A percentile compares a stretch with the other conserved stretches of the same genome.
Evolutionary conservation across 2,329 filamentous ascomycete genomes (phyloP).

Genomic region (Exophiala sp.): DNA sequence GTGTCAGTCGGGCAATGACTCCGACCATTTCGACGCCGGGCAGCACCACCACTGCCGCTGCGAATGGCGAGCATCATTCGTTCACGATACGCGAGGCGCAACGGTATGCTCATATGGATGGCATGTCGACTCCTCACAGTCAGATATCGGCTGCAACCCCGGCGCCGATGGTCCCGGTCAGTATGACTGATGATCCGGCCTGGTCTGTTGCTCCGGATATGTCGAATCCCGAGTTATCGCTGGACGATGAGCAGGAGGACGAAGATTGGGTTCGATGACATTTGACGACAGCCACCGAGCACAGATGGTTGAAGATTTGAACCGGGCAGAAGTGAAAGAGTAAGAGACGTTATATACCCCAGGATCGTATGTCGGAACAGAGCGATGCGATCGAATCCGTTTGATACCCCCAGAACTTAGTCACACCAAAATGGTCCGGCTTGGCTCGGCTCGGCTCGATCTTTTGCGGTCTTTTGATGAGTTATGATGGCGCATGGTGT

Average conservation of each 20-base stretch:
- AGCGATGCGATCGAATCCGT: too few relatives aligned
- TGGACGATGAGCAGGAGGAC: slow-evolving; percentile 28
- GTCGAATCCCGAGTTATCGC: slow-evolving; percentile 18
- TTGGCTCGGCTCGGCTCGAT: too few relatives aligned
- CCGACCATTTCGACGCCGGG: slow-evolving; percentile 22
- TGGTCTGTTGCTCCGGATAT: slow-evolving; percentile 27
- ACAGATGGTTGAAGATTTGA: too few relatives aligned
- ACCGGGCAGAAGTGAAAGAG: too few relatives aligned
- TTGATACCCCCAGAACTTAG: too few relatives aligned
- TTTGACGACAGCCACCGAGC: too few relatives aligned
- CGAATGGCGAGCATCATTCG: slow-evolving; percentile 21
- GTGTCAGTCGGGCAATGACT: slow-evolving; percentile 24
- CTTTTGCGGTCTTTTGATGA: neutral
- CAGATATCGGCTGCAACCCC: neutral
- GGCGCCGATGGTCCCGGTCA: slow-evolving; percentile 9
- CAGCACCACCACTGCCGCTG: too few relatives aligned
- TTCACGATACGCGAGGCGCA: slow-evolving; percentile 28
- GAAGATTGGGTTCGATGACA: slow-evolving; percentile 28
- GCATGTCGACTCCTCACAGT: neutral
- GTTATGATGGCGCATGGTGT: neutral
- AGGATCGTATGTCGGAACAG: too few relatives aligned
- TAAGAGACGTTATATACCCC: too few relatives aligned
- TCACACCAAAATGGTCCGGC: too few relatives aligned
- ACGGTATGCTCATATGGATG: slow-evolving; percentile 26
- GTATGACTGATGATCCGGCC: slow-evolving; percentile 24